Conservation (phyloP, 768 basidiomycete species). For the Tricholoma sp. region DNA sequence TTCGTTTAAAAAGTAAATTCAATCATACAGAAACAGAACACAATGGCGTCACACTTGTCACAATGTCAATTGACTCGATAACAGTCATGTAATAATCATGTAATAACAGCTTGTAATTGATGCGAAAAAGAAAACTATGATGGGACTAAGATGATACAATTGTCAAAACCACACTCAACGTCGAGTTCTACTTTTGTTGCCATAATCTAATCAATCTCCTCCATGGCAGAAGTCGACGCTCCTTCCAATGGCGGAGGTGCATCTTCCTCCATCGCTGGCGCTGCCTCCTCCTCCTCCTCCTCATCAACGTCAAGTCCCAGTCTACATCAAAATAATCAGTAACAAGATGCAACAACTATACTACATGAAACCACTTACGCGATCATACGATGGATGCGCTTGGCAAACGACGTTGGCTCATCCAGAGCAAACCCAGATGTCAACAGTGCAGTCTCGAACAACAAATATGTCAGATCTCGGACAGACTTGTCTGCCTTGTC, state of each 20-base stretch:
- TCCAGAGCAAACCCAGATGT: slow-evolving; percentile 96
- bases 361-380: slow-evolving; percentile 43
- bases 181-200: background rate
- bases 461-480: slow-evolving; percentile 89
- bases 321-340: slow-evolving; percentile 25
- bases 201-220: slow-evolving; percentile 80
- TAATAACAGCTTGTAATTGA: too few relatives aligned
- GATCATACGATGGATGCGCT: slow-evolving; percentile 98
- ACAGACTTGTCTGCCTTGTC: slow-evolving; percentile 99
- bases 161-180: slow-evolving; percentile 25
- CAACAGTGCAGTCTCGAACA: slow-evolving; percentile 96
- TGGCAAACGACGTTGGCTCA: slow-evolving; percentile 90
- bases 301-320: slow-evolving; percentile 89
- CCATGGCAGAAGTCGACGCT: slow-evolving; percentile 82
- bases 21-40: too few relatives aligned
- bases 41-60: too few relatives aligned
- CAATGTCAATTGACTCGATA: too few relatives aligned
- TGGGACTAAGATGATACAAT: slow-evolving; percentile 12
- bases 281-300: slow-evolving; percentile 55
- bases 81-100: background rate
- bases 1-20: background rate
- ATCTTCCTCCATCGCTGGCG: slow-evolving; percentile 40
- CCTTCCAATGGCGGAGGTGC: slow-evolving; percentile 50
- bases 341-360: background rate
- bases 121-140: background rate